phyloP scores from a whole-genome alignment of 73 alveolate species.

The Stentor coeruleus region DNA sequence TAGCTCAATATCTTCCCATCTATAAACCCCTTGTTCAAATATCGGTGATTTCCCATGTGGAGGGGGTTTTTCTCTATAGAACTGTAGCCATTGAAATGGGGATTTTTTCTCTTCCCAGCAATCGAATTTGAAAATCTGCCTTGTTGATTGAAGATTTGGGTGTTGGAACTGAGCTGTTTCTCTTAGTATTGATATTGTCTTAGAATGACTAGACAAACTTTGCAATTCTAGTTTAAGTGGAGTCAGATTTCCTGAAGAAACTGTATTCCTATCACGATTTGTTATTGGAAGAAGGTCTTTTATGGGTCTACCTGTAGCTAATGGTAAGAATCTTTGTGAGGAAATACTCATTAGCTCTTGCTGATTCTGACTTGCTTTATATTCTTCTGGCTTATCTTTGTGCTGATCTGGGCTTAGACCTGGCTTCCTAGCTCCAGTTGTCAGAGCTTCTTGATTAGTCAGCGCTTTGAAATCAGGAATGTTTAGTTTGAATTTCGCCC shows the following conservation, averaged over 20 bases:
- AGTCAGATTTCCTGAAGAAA: too few relatives aligned
- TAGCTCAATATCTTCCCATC: slow-evolving; percentile 87
- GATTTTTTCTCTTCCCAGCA: slow-evolving; percentile 84
- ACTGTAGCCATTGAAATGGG: slow-evolving; percentile 79
- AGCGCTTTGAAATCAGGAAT: slow-evolving; percentile 1
- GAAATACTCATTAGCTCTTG: not conserved
- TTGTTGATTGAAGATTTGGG: slow-evolving; percentile 25
- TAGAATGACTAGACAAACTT: not conserved
- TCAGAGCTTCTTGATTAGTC: not conserved
- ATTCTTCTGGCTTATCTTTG: not conserved
- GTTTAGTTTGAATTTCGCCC: not conserved
- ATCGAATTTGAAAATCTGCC: slow-evolving; percentile 80
- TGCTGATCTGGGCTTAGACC: not conserved
- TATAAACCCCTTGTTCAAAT: slow-evolving; percentile 78
- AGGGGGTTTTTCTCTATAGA: slow-evolving; percentile 77
- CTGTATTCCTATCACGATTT: too few relatives aligned
- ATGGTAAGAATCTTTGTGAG: not conserved
- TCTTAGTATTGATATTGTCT: not conserved
- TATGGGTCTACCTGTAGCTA: not conserved
- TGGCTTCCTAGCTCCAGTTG: not conserved
- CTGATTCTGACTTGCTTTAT: not conserved
- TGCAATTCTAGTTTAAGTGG: not conserved
- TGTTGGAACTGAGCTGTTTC: not conserved
- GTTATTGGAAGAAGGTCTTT: not conserved
- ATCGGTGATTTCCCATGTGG: slow-evolving; percentile 90